phyloP scores from a whole-genome alignment of 1,139 yeast species.

The Taphrina populina region DNA sequence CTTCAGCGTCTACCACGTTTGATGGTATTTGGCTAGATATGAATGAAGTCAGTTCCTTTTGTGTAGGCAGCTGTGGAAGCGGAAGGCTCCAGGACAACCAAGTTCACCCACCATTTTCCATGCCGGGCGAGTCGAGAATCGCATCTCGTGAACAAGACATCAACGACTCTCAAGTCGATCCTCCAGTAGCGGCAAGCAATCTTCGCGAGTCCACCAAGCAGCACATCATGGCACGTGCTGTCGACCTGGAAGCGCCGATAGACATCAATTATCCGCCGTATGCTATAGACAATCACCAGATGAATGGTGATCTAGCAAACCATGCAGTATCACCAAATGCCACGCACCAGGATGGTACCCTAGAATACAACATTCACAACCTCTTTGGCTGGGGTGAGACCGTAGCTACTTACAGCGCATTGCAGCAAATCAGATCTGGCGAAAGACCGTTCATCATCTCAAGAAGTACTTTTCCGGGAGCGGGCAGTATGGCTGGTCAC shows the following conservation, averaged over 20 bases:
- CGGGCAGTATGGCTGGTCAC: constrained; percentile 84
- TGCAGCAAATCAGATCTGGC: constrained; percentile 53
- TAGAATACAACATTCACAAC: constrained; percentile 68
- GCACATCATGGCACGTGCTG: constrained; percentile 39
- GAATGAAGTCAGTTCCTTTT: constrained; percentile 48
- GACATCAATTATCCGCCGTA: constrained; percentile 47
- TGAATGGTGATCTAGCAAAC: constrained; percentile 44
- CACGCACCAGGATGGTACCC: constrained; percentile 45
- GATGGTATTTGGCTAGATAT: constrained; percentile 48
- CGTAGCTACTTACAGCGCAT: constrained; percentile 69
- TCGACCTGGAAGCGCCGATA: constrained; percentile 40
- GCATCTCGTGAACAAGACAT: background rate
- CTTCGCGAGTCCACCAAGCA: background rate
- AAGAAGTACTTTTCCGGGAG: constrained; percentile 80
- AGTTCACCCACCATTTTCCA: constrained; percentile 36
- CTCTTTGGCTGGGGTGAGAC: constrained; percentile 74
- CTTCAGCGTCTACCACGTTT: constrained; percentile 35
- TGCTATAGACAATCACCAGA: constrained; percentile 45
- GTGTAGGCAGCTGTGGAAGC: constrained; percentile 46
- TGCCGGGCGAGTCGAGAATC: constrained; percentile 41
- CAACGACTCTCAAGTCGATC: background rate
- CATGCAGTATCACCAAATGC: constrained; percentile 46
- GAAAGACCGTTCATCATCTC: constrained; percentile 81
- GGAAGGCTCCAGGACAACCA: constrained; percentile 42
- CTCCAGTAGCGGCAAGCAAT: background rate